Evolutionary conservation across 345 rosid genomes (phyloP).

Genomic region (Salix exigua): DNA sequence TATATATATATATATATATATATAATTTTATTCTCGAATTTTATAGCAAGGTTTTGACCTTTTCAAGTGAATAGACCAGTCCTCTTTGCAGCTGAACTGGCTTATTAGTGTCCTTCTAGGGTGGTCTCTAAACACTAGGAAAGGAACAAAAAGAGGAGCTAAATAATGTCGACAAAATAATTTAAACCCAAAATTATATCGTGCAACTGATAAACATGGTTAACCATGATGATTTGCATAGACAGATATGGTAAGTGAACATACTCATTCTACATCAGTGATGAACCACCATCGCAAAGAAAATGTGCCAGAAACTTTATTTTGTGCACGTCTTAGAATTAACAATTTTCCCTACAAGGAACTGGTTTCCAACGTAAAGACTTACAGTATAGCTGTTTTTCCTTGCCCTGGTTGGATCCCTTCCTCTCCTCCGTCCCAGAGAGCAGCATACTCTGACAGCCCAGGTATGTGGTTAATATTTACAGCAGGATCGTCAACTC

Average conservation of each 20-base stretch:
- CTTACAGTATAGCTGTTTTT: constrained; percentile 3
- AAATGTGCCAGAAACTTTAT: constrained; percentile 1
- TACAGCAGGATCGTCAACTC: constrained; percentile 19
- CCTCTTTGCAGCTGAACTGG: background rate
- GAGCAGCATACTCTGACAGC: constrained; percentile 11
- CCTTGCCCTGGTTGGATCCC: constrained; percentile 13
- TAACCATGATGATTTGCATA: background rate
- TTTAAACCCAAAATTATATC: background rate
- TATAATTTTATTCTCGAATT: too few species aligned
- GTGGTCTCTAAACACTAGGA: background rate
- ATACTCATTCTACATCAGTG: background rate
- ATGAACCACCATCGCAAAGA: background rate
- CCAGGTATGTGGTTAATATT: constrained; percentile 17
- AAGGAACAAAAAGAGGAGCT: background rate
- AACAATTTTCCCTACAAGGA: constrained; percentile 4
- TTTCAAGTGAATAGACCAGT: background rate
- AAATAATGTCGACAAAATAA: background rate
- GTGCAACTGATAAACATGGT: background rate
- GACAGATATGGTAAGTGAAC: background rate
- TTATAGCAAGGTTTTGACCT: too few species aligned
- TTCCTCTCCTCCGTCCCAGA: constrained; percentile 5
- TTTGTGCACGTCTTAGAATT: constrained; percentile 9
- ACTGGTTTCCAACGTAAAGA: constrained; percentile 8
- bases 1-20: too few species aligned
- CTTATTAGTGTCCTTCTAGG: background rate